Percentiles rank a stretch among this genome's conserved stretches.
phyloP scores from a whole-genome alignment of 805 yeast species.

The Hanseniaspora lindneri region DNA sequence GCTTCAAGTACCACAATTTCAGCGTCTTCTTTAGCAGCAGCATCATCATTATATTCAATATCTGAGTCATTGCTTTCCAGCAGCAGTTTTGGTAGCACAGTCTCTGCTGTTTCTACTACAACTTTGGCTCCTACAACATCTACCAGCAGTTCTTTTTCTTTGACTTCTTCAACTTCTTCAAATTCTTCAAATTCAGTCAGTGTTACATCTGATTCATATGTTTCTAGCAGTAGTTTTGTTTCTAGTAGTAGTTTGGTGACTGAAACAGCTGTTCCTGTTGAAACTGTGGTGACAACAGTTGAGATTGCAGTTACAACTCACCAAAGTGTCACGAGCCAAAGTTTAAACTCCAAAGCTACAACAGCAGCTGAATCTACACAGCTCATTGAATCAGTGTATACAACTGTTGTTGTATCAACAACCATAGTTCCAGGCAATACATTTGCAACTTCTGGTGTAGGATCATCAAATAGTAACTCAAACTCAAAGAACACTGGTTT shows the following conservation, averaged over 20 bases:
- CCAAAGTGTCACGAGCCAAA: constrained; percentile 17
- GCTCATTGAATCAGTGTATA: too few species aligned
- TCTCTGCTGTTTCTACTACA: background rate
- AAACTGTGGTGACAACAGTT: constrained; percentile 16
- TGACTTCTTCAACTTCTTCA: constrained; percentile 13
- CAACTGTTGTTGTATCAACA: constrained; percentile 10
- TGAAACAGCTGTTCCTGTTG: background rate
- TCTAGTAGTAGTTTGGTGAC: background rate
- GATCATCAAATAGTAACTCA: background rate
- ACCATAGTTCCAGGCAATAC: constrained; percentile 1
- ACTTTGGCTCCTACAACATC: background rate
- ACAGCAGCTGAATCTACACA: background rate
- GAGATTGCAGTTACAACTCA: constrained; percentile 19
- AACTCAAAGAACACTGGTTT: constrained; percentile 32
- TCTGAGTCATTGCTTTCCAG: background rate
- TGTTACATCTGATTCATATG: too few species aligned
- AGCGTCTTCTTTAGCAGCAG: too few species aligned
- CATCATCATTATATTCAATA: too few species aligned
- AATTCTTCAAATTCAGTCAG: constrained; percentile 7
- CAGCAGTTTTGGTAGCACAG: too few species aligned
- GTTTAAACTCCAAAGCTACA: too few species aligned
- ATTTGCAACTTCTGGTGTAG: background rate
- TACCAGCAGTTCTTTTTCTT: constrained; percentile 3
- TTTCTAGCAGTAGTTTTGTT: background rate
- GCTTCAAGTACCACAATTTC: too few species aligned